Base-by-base conservation (phyloP, 2,329 filamentous ascomycete species). In the Alternaria sp. region DNA sequence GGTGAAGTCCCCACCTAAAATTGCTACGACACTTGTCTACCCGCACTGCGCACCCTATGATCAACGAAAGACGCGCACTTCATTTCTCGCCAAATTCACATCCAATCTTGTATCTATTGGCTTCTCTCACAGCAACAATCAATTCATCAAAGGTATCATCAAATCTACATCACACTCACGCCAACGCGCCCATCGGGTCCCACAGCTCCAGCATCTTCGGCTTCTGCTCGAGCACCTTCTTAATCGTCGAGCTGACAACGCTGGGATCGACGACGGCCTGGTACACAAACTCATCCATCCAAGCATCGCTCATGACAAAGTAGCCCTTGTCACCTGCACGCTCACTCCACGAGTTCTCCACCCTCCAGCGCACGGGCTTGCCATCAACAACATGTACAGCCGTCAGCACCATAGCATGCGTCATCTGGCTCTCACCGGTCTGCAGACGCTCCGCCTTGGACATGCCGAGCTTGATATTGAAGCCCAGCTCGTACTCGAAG, bases 381-480 rank as follows among this genome's bases (percentile, higher is more conserved):
- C 88, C 89, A 63, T 87, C 81, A 26, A 86, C 90, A 3, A 96
- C 78, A 75, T 97, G 93, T 49, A 97, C 94, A 1, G 88, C 94
- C 3, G 93, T 97, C 65, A 97, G 81, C 0, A 96, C 92, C 94
- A 97, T 97, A 5, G 94, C 94, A 74, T 97, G 94, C 1, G 93
- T 97, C 93, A 97, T 96, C 55, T 88, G 86, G 58, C 87, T 90
- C 81, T 96, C 93, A 11, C 92, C 89, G 0, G 90, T 90, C 71
- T 87, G 84, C 49, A 97, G 82, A 4, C 93, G 84, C 72, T 93
- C 87, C 1, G 91, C 90, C 81, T 97, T 97, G 73, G 83, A 88
- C 87, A 96, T 86, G 18, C 87, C 88, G 9, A 95, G 85, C 59
- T 84, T 85, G 64, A 93, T 86, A 72, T 94, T 92, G 80, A 97